phyloP scores from a whole-genome alignment of 179 eudicot species.

The Beta lomatogona region DNA sequence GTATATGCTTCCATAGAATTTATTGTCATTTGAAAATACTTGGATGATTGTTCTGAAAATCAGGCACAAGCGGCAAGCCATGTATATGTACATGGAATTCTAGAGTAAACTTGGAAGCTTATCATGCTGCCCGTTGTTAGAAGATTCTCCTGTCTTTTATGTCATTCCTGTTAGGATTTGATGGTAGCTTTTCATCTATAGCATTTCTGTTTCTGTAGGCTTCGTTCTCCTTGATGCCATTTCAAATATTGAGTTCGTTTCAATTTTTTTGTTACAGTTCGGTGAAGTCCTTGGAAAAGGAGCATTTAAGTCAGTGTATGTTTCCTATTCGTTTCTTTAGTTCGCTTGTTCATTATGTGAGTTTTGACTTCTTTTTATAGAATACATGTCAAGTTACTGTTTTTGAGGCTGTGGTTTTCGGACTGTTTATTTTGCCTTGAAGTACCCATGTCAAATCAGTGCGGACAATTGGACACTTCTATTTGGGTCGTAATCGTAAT shows the following conservation, averaged over 20 bases:
- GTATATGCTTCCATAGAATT: background rate
- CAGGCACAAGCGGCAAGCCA: background rate
- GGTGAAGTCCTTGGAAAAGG: slow-evolving; percentile 79
- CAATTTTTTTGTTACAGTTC: slow-evolving; percentile 44
- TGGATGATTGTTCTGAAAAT: background rate
- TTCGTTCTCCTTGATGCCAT: background rate
- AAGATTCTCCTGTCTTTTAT: background rate
- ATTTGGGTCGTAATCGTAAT: too few relatives aligned
- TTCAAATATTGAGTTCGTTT: slow-evolving; percentile 9
- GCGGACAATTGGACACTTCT: too few relatives aligned
- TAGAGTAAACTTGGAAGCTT: background rate
- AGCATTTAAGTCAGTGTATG: slow-evolving; percentile 87
- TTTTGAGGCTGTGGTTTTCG: too few relatives aligned
- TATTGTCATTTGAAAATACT: background rate
- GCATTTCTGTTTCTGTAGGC: background rate
- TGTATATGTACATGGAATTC: background rate
- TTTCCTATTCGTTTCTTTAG: slow-evolving; percentile 20
- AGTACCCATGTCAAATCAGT: too few relatives aligned
- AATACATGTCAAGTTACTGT: background rate
- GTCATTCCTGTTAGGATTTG: background rate
- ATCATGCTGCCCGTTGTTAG: background rate
- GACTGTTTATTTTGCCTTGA: too few relatives aligned
- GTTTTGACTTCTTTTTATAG: background rate
- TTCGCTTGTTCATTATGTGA: background rate
- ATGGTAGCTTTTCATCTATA: background rate